Evolutionary conservation across 192 early-diverging fungal genomes (phyloP).

Genomic region (Podila epigama): DNA sequence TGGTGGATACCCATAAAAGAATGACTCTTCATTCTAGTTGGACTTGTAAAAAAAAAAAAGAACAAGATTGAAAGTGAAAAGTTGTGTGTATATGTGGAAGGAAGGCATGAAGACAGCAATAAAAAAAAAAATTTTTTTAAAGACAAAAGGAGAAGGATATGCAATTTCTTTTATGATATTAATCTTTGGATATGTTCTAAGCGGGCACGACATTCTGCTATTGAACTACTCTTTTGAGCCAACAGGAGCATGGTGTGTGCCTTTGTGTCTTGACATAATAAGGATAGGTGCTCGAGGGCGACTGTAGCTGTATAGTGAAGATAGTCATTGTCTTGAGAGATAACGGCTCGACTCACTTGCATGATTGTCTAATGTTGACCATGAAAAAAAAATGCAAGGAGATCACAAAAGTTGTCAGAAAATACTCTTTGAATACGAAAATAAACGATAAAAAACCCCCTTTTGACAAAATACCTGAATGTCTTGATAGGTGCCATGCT

Average conservation of each 20-base stretch:
- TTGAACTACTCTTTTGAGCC: background rate
- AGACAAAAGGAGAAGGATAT: background rate
- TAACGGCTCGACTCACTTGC: constrained; percentile 18
- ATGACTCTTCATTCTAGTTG: background rate
- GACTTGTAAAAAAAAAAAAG: background rate
- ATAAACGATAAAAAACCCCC: background rate
- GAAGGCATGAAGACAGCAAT: no score
- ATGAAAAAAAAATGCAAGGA: background rate
- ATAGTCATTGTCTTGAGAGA: constrained; percentile 42
- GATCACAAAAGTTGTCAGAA: background rate
- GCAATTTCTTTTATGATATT: background rate
- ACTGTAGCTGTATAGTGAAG: constrained; percentile 8
- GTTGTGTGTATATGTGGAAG: no score
- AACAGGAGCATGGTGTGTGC: background rate
- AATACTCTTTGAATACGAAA: background rate
- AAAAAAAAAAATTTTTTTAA: no score
- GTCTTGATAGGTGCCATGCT: constrained; percentile 1
- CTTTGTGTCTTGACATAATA: constrained; percentile 2
- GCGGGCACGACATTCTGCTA: background rate
- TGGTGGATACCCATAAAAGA: constrained; percentile 34
- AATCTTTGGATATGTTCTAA: background rate
- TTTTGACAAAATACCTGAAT: constrained; percentile 9
- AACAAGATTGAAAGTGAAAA: no score
- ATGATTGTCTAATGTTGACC: constrained; percentile 11
- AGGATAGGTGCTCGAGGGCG: constrained; percentile 18